A percentile compares a stretch with the other conserved stretches of the same genome.
phyloP scores from a whole-genome alignment of 179 eudicot species.

The Spinacia oleracea region DNA sequence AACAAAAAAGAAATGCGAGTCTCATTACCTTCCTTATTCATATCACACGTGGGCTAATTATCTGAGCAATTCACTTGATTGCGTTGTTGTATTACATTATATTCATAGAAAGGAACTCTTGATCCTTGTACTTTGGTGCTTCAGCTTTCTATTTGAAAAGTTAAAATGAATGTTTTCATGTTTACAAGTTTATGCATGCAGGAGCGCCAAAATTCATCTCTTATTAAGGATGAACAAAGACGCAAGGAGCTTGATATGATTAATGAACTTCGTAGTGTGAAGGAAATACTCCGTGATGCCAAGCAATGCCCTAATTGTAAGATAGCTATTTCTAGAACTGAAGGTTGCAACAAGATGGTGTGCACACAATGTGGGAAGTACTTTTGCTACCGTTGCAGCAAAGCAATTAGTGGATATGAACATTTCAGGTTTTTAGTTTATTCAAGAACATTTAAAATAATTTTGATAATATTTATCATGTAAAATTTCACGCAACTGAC shows the following conservation, averaged over 20 bases:
- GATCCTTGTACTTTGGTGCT: neutral
- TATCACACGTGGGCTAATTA: neutral
- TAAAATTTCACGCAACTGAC: neutral
- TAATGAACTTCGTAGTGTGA: slow-evolving; percentile 71
- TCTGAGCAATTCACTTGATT: neutral
- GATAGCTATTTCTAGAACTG: slow-evolving; percentile 85
- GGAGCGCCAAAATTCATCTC: slow-evolving; percentile 79
- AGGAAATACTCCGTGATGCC: slow-evolving; percentile 68
- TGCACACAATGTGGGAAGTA: slow-evolving; percentile 68
- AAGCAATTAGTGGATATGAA: slow-evolving; percentile 75
- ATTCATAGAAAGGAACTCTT: neutral
- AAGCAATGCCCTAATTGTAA: slow-evolving; percentile 92
- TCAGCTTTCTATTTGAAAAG: neutral
- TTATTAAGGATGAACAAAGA: slow-evolving; percentile 50
- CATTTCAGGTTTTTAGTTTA: slow-evolving; percentile 69
- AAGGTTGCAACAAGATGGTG: slow-evolving; percentile 94
- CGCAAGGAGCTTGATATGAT: slow-evolving; percentile 70
- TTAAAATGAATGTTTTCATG: slow-evolving; percentile 4
- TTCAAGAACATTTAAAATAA: neutral
- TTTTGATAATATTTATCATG: neutral
- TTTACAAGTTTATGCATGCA: slow-evolving; percentile 29
- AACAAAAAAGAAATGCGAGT: neutral
- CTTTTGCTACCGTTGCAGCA: slow-evolving; percentile 81
- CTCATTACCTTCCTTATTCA: neutral
- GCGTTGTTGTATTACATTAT: neutral